phyloP scores from a whole-genome alignment of 1,139 yeast genomes.

The Blastobotrys indianensis region DNA sequence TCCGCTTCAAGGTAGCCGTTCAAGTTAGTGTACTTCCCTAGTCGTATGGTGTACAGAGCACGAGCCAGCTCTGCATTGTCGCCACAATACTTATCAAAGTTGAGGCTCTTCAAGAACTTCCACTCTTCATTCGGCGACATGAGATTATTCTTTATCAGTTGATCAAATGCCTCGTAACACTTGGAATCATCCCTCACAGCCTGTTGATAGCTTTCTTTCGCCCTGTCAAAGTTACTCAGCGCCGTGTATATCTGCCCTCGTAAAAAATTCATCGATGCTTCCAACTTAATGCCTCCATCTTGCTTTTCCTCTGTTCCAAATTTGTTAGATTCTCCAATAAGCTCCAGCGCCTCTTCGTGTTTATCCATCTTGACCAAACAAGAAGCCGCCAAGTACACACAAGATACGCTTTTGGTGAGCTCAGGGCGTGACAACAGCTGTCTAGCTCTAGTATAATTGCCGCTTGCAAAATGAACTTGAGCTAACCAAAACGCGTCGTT shows the following conservation, averaged over 20 bases:
- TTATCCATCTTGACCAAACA: conserved; percentile 67
- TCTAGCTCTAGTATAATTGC: conserved; percentile 75
- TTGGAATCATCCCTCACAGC: conserved; percentile 85
- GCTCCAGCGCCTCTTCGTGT: conserved; percentile 85
- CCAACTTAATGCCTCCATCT: conserved; percentile 59
- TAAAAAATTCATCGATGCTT: conserved; percentile 79
- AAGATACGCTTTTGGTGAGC: conserved; percentile 52
- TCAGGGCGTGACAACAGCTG: conserved; percentile 43
- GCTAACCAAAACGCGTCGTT: conserved; percentile 97
- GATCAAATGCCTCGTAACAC: conserved; percentile 90
- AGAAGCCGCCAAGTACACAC: conserved; percentile 76
- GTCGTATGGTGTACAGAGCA: conserved; percentile 65
- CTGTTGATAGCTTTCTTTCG: conserved; percentile 82
- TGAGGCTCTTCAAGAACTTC: conserved; percentile 63
- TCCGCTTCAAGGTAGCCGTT: conserved; percentile 62
- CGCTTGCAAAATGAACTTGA: conserved; percentile 72
- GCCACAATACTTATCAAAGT: conserved; percentile 63
- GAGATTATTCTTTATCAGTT: conserved; percentile 64
- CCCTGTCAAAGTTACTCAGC: conserved; percentile 78
- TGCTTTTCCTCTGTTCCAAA: conserved; percentile 6
- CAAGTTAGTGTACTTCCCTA: conserved; percentile 67
- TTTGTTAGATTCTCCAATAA: conserved; percentile 48
- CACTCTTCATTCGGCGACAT: conserved; percentile 81
- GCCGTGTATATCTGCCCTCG: conserved; percentile 81
- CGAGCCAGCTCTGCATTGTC: conserved; percentile 76